Percentiles rank a stretch among this genome's conserved stretches.
These are phyloP conservation scores for Sherardia arvensis DNA, from an alignment of 257 asterid species.

Conservation along the genomic window DNA sequence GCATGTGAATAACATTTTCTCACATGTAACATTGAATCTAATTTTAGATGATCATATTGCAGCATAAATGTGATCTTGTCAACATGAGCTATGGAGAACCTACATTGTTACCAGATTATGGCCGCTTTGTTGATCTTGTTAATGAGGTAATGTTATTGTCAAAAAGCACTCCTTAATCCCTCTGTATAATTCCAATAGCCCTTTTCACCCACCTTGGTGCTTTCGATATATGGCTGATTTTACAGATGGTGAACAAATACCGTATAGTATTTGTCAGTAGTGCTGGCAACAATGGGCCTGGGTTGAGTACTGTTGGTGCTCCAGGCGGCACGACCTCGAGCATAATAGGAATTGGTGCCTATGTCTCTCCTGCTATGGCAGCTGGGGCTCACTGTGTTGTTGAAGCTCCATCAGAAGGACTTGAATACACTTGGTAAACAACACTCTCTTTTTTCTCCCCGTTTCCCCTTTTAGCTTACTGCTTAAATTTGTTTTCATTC, in stretches of 20 bases:
- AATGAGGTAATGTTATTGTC: conserved; percentile 58
- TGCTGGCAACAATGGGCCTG: conserved; percentile 96
- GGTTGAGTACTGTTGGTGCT: conserved; percentile 93
- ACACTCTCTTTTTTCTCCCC: conserved; percentile 8
- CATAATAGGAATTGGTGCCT: conserved; percentile 96
- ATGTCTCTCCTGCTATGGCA: conserved; percentile 98
- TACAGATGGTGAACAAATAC: conserved; percentile 84
- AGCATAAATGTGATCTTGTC: conserved; percentile 96
- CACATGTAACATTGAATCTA: conserved; percentile 2
- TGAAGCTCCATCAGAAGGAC: conserved; percentile 94
- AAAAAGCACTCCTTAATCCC: conserved; percentile 3
- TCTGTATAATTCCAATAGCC: not conserved
- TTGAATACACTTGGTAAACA: conserved; percentile 88
- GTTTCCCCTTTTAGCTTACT: not conserved
- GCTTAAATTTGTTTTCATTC: not conserved
- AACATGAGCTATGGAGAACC: conserved; percentile 98
- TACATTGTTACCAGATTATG: conserved; percentile 87
- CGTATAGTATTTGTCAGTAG: conserved; percentile 81
- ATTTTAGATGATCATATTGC: conserved; percentile 18
- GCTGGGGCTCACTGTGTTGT: conserved; percentile 87
- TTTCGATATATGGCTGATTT: not conserved
- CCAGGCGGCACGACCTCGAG: conserved; percentile 99
- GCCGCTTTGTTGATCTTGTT: conserved; percentile 94
- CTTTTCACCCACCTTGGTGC: not conserved
- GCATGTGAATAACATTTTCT: not conserved